Conservation (phyloP, 1,284 basidiomycete species). For the Mycocalia duriaeana region DNA sequence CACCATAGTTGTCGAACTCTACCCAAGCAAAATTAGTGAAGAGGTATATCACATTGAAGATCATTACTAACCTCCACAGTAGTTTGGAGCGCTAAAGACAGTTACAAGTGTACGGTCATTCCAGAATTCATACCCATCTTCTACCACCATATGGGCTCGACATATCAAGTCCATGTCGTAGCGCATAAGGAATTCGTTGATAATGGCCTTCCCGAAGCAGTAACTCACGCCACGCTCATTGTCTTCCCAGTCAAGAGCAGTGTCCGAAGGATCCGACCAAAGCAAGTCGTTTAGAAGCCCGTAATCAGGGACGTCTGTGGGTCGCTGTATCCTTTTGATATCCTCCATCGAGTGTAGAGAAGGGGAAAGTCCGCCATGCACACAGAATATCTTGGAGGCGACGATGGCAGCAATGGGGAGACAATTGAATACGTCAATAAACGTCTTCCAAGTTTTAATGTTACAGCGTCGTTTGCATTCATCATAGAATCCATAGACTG, state of each 20-base stretch:
- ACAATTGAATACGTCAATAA: slow-evolving; percentile 99
- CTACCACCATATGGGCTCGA: slow-evolving; percentile 99
- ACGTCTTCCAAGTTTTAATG: slow-evolving; percentile 99
- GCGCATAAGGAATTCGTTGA: slow-evolving; percentile 90
- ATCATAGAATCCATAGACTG: slow-evolving; percentile 99
- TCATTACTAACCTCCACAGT: slow-evolving; percentile 79
- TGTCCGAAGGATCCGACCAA: slow-evolving; percentile 98
- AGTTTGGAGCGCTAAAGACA: slow-evolving; percentile 97
- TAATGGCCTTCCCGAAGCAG: slow-evolving; percentile 97
- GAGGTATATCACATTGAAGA: not conserved
- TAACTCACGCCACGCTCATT: slow-evolving; percentile 99
- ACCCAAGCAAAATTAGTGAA: slow-evolving; percentile 1
- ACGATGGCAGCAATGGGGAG: slow-evolving; percentile 98
- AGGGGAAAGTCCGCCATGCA: slow-evolving; percentile 98
- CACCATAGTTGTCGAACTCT: slow-evolving; percentile 98
- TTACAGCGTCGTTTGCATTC: slow-evolving; percentile 99
- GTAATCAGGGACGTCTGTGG: slow-evolving; percentile 99
- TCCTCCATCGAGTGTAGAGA: slow-evolving; percentile 98
- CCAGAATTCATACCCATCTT: slow-evolving; percentile 99
- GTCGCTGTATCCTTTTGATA: slow-evolving; percentile 95
- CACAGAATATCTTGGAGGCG: slow-evolving; percentile 99
- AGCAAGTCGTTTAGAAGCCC: slow-evolving; percentile 95
- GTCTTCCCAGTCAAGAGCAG: slow-evolving; percentile 98
- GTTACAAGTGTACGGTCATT: slow-evolving; percentile 98
- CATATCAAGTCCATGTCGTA: slow-evolving; percentile 99